Conservation (phyloP, 1,139 yeast genomes). For the Debaryomyces robertsiae region DNA sequence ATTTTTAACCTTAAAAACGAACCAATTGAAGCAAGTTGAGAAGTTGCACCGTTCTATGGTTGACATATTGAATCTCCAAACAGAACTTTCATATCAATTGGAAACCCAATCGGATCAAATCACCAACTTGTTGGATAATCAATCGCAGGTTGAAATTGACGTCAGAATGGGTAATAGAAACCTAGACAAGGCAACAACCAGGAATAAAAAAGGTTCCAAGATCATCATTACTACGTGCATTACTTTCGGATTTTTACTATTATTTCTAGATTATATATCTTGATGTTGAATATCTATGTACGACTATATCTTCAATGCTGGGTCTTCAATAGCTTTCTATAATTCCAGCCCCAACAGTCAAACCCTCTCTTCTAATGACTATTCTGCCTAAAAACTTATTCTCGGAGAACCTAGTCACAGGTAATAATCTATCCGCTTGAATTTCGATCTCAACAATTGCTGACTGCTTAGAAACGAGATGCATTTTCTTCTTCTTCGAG, state of each 20-base stretch:
- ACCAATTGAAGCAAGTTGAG: slow-evolving; percentile 69
- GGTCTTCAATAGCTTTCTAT: slow-evolving; percentile 31
- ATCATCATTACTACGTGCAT: slow-evolving; percentile 64
- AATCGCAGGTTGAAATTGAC: slow-evolving; percentile 68
- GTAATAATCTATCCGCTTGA: slow-evolving; percentile 55
- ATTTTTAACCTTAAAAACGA: slow-evolving; percentile 59
- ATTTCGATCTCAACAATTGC: slow-evolving; percentile 74
- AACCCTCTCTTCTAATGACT: slow-evolving; percentile 83
- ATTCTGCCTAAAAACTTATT: slow-evolving; percentile 75
- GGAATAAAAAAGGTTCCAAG: slow-evolving; percentile 72
- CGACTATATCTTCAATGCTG: slow-evolving; percentile 1
- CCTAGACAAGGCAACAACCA: slow-evolving; percentile 67
- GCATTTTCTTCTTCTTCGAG: slow-evolving; percentile 56
- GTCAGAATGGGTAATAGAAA: slow-evolving; percentile 74
- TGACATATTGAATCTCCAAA: slow-evolving; percentile 78
- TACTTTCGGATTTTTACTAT: slow-evolving; percentile 59
- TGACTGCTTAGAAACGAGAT: slow-evolving; percentile 69
- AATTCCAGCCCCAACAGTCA: slow-evolving; percentile 86
- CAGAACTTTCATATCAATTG: slow-evolving; percentile 75
- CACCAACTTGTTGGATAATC: slow-evolving; percentile 65
- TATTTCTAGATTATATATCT: slow-evolving; percentile 63
- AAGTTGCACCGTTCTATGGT: slow-evolving; percentile 75
- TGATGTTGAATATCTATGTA: slow-evolving; percentile 18
- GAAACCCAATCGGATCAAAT: slow-evolving; percentile 78
- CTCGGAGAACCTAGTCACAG: slow-evolving; percentile 60